Conservation (phyloP, 2,329 filamentous ascomycete genomes). For the Xylaria sp. region DNA sequence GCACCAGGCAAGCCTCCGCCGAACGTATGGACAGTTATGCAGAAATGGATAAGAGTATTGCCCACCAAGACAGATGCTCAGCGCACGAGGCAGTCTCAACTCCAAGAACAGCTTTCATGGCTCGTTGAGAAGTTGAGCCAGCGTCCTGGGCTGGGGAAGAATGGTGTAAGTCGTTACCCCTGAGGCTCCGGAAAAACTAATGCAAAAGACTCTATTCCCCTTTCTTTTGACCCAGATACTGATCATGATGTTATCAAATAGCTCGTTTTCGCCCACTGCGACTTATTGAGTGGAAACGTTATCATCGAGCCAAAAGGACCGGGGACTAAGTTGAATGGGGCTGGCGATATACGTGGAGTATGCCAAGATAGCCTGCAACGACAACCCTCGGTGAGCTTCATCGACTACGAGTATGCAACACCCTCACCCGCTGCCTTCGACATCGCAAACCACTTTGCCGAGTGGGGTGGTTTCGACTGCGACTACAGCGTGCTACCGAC, state of each 20-base stretch:
- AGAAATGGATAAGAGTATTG: conserved; percentile 92
- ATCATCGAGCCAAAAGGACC: conserved; percentile 74
- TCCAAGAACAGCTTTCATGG: conserved; percentile 79
- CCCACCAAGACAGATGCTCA: conserved; percentile 78
- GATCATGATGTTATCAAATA: conserved; percentile 49
- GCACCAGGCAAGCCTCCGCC: conserved; percentile 77
- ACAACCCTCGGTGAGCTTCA: conserved; percentile 76
- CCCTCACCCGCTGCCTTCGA: conserved; percentile 96
- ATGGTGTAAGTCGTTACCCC: conserved; percentile 68
- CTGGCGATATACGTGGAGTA: conserved; percentile 33
- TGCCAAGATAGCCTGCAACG: conserved; percentile 49
- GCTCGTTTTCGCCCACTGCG: conserved; percentile 94
- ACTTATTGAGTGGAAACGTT: conserved; percentile 95
- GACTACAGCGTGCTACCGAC: conserved; percentile 87
- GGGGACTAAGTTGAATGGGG: conserved; percentile 42
- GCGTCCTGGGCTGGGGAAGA: conserved; percentile 77
- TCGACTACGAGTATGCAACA: conserved; percentile 98
- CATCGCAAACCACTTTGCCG: conserved; percentile 96
- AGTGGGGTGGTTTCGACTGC: conserved; percentile 98
- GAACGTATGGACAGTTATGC: conserved; percentile 94
- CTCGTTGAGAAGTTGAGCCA: conserved; percentile 78
- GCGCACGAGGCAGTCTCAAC: conserved; percentile 69
- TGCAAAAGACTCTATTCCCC: not conserved
- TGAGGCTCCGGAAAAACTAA: not conserved
- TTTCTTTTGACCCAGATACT: conserved; percentile 1